Conservation (phyloP, 1,139 yeast genomes). For the Nadsonia commutata region DNA sequence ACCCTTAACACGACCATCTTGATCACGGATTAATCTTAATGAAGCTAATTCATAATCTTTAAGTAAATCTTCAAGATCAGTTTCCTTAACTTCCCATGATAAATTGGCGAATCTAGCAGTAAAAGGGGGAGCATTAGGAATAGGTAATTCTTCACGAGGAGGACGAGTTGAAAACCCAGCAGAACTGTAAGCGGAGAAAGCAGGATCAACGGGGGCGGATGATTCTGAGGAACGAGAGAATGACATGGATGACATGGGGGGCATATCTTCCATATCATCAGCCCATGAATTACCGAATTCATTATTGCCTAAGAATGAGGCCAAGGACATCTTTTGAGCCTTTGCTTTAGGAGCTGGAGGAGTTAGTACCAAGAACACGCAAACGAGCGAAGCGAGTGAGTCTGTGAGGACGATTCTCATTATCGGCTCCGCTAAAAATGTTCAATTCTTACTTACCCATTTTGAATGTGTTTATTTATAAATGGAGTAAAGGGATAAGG, state of each 20-base stretch:
- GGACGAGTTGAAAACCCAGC: slow-evolving; percentile 3
- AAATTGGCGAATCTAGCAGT: slow-evolving; percentile 78
- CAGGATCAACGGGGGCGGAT: background rate
- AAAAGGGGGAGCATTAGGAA: slow-evolving; percentile 87
- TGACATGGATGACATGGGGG: too few relatives aligned
- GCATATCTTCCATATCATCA: slow-evolving; percentile 6
- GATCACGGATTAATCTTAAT: slow-evolving; percentile 52
- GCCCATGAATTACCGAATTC: slow-evolving; percentile 1
- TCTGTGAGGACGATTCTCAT: too few relatives aligned
- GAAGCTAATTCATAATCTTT: slow-evolving; percentile 44
- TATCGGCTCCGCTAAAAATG: too few relatives aligned
- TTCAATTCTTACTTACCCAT: too few relatives aligned
- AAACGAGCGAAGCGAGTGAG: too few relatives aligned
- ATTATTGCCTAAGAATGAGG: slow-evolving; percentile 5
- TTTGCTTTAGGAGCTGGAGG: slow-evolving; percentile 6
- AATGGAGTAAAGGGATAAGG: too few relatives aligned
- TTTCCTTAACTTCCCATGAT: slow-evolving; percentile 71
- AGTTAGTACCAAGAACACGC: too few relatives aligned
- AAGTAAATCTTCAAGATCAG: slow-evolving; percentile 49
- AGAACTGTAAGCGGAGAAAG: slow-evolving; percentile 1
- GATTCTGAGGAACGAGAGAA: background rate
- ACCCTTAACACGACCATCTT: slow-evolving; percentile 53
- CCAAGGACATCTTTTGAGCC: slow-evolving; percentile 6
- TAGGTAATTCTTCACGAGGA: slow-evolving; percentile 55
- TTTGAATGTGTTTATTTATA: too few relatives aligned